These are phyloP conservation scores for Chaetoceros muelleri DNA, from an alignment of 108 stramenopile genomes.

Conservation along the genomic window DNA sequence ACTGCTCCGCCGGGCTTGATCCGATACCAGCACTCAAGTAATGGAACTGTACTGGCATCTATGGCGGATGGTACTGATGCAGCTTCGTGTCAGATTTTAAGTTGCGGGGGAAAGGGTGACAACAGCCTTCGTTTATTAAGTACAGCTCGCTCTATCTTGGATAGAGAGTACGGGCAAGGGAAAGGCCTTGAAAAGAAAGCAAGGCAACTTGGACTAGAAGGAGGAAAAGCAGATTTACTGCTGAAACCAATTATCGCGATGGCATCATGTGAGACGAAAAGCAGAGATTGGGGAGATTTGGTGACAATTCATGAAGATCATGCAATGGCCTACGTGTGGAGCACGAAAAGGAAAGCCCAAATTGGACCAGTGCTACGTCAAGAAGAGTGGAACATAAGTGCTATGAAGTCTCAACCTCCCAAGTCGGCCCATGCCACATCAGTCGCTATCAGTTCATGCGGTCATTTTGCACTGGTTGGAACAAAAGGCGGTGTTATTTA, in stretches of 20 bases:
- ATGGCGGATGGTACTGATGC: slow-evolving; percentile 74
- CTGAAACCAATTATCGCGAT: slow-evolving; percentile 60
- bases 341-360: slow-evolving; percentile 58
- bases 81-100: slow-evolving; percentile 65
- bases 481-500: slow-evolving; percentile 86
- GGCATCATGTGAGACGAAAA: slow-evolving; percentile 44
- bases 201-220: slow-evolving; percentile 41
- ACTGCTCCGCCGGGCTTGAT: slow-evolving; percentile 54
- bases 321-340: slow-evolving; percentile 85
- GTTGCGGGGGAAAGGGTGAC: slow-evolving; percentile 46
- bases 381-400: slow-evolving; percentile 72
- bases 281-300: slow-evolving; percentile 81
- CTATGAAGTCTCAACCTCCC: slow-evolving; percentile 65
- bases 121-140: slow-evolving; percentile 69
- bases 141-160: slow-evolving; percentile 64
- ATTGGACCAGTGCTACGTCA: slow-evolving; percentile 72
- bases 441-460: slow-evolving; percentile 66
- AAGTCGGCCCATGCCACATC: slow-evolving; percentile 54
- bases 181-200: slow-evolving; percentile 64
- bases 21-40: slow-evolving; percentile 58
- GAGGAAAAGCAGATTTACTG: slow-evolving; percentile 46
- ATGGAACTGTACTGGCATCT: slow-evolving; percentile 45
- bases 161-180: slow-evolving; percentile 83
- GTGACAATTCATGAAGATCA: slow-evolving; percentile 80
- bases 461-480: slow-evolving; percentile 89